Conservation (phyloP, 2,329 filamentous ascomycete genomes). For the Nigrograna mackinnonii region DNA sequence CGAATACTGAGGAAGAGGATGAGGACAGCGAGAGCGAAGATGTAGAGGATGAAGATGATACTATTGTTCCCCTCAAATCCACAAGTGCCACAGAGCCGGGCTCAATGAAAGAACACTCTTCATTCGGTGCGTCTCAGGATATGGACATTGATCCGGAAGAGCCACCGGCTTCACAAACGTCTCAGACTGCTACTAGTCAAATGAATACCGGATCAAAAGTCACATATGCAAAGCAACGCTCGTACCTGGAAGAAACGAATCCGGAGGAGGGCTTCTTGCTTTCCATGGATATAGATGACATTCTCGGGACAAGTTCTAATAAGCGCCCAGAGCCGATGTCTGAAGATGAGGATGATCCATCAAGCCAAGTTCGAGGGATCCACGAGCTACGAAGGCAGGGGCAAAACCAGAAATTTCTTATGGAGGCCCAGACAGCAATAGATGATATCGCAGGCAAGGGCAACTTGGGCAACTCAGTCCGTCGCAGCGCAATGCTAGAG, state of each 20-base stretch:
- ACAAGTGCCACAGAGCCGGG: background rate
- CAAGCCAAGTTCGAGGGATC: slow-evolving; percentile 56
- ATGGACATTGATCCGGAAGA: slow-evolving; percentile 23
- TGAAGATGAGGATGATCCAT: slow-evolving; percentile 47
- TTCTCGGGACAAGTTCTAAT: slow-evolving; percentile 12
- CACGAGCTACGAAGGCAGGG: slow-evolving; percentile 65
- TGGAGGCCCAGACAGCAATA: slow-evolving; percentile 59
- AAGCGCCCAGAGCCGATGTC: slow-evolving; percentile 30
- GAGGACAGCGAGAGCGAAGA: slow-evolving; percentile 11
- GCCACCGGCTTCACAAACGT: slow-evolving; percentile 27
- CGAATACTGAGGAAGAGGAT: slow-evolving; percentile 26
- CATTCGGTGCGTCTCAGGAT: too few species aligned
- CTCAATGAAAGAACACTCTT: background rate
- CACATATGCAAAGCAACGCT: slow-evolving; percentile 64
- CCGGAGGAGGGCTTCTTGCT: slow-evolving; percentile 44
- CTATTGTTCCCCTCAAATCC: slow-evolving; percentile 1
- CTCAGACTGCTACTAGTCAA: slow-evolving; percentile 20
- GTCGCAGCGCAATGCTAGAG: slow-evolving; percentile 59
- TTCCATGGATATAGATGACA: slow-evolving; percentile 35
- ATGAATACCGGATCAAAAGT: slow-evolving; percentile 44
- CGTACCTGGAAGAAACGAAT: slow-evolving; percentile 60
- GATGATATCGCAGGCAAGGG: slow-evolving; percentile 60
- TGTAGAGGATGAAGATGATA: slow-evolving; percentile 21
- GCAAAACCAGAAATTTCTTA: slow-evolving; percentile 59
- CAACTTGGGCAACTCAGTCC: slow-evolving; percentile 47